Evolutionary conservation across 208 protist species (phyloP).

Genomic region (Trypanosomatidae sp.): DNA sequence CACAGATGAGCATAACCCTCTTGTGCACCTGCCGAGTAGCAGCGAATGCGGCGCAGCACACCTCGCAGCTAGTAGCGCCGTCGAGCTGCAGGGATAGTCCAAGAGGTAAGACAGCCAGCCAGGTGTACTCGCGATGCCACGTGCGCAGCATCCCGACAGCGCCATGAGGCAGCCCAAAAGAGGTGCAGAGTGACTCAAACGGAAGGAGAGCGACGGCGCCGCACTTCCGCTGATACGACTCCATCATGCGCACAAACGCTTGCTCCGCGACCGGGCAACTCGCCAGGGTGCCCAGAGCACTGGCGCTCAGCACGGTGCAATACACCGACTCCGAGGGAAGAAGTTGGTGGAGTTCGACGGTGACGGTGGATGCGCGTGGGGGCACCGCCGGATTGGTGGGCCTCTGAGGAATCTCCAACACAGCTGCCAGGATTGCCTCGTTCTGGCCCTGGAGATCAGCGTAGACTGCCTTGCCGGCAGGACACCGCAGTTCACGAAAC

Average conservation of each 20-base stretch:
- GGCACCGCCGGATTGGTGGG: not conserved
- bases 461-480: not conserved
- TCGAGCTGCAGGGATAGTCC: slow-evolving; percentile 58
- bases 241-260: slow-evolving; percentile 83
- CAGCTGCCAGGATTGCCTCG: not conserved
- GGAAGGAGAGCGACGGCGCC: slow-evolving; percentile 59
- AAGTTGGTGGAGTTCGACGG: slow-evolving; percentile 20
- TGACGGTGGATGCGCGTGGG: not conserved
- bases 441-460: not conserved
- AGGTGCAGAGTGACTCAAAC: slow-evolving; percentile 36
- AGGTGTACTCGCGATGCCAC: slow-evolving; percentile 46
- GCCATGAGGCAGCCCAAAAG: slow-evolving; percentile 23
- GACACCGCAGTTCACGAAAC: slow-evolving; percentile 11
- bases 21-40: slow-evolving; percentile 28
- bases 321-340: slow-evolving; percentile 37
- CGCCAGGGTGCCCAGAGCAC: slow-evolving; percentile 44
- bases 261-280: slow-evolving; percentile 24
- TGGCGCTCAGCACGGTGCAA: slow-evolving; percentile 59
- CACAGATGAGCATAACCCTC: slow-evolving; percentile 61
- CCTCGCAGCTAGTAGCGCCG: slow-evolving; percentile 20
- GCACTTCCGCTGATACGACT: slow-evolving; percentile 51
- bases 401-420: not conserved
- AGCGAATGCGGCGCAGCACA: slow-evolving; percentile 49
- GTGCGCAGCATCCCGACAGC: slow-evolving; percentile 29
- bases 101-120: slow-evolving; percentile 62